Evolutionary conservation across 139 green algal species (phyloP), one percentile per base, ranked within the genome.

Genomic region (Coelastrella sp.): DNA sequence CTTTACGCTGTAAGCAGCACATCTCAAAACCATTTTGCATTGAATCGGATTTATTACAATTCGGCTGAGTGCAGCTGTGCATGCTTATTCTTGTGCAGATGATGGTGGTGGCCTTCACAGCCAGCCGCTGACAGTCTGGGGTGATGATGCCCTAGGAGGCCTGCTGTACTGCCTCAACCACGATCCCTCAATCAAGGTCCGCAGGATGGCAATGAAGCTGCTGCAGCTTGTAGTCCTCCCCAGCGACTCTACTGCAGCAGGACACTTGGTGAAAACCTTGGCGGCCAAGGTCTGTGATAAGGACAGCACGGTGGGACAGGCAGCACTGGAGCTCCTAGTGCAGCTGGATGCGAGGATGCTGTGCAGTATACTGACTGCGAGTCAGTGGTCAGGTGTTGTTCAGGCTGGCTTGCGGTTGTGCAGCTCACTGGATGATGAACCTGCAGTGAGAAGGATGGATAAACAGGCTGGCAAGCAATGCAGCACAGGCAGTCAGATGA

Each of bases 81-180:
- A 11, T 11, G 15, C 15, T 6, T 78, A 1, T 17, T 25, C 1
- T 0, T 78, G 15, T 80, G 25, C 81, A 59, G 59, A 63, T 73
- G 59, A 59, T 11, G n/a, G 60, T 82, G 27, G 81, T 15, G 57
- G 57, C n/a, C 60, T 86, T 24, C 81, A 86, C 59, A 74, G 57
- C 12, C 59, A 61, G n/a, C 59, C 35, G 35, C 35, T 3, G 35
- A 49, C 35, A 49, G 35, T 86, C n/a, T 86, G 81, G 81, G 57
- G 81, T 59, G 59, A 56, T 25, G 81, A 86, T n/a, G 65, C 81
- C 10, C n/a, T 86, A 15, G 81, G 74, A n/a, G 81, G 81, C 0
- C 59, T 86, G 59, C 22, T 86, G 20, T 86, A 86, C 81, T 86
- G 81, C 81, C 59, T 86, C 22, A 86, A 86, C 59, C 81, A 86